Conservation (phyloP, 2,329 filamentous ascomycete genomes). For the Alternaria longipes region DNA sequence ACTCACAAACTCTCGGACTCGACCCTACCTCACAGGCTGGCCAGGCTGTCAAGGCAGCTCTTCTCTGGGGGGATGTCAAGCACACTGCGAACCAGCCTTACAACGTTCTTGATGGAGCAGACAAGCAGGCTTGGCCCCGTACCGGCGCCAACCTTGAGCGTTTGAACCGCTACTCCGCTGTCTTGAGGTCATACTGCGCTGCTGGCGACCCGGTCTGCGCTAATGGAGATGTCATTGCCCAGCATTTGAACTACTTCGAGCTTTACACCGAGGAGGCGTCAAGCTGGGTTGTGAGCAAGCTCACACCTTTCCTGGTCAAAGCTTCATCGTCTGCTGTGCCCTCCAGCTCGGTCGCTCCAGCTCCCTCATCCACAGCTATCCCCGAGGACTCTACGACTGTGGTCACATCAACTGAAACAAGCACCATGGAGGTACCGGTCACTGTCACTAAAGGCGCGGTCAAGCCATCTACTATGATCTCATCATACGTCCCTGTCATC, state of each 20-base stretch:
- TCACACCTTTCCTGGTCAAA: constrained; percentile 11
- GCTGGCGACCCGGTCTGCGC: constrained; percentile 13
- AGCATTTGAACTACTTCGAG: constrained; percentile 17
- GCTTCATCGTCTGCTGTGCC: constrained; percentile 2
- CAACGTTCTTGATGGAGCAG: constrained; percentile 18
- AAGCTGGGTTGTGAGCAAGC: constrained; percentile 12
- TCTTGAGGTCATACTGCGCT: constrained; percentile 17
- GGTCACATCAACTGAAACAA: constrained; percentile 3
- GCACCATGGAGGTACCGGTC: background rate
- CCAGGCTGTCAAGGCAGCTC: constrained; percentile 12
- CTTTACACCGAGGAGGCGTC: constrained; percentile 14
- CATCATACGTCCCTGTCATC: constrained; percentile 6
- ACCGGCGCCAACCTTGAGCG: constrained; percentile 13
- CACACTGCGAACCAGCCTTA: constrained; percentile 15
- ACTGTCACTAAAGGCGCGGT: background rate
- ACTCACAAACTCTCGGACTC: constrained; percentile 7
- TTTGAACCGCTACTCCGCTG: constrained; percentile 6
- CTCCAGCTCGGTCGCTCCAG: constrained; percentile 7
- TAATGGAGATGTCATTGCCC: background rate
- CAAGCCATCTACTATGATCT: constrained; percentile 5
- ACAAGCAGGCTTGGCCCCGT: constrained; percentile 14
- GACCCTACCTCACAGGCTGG: constrained; percentile 7
- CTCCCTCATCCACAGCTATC: background rate
- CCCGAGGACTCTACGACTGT: background rate
- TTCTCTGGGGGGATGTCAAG: constrained; percentile 16